A percentile compares a stretch with the other conserved stretches of the same genome.
phyloP scores from a whole-genome alignment of 1,284 basidiomycete species.

The Hemileia vastatrix region DNA sequence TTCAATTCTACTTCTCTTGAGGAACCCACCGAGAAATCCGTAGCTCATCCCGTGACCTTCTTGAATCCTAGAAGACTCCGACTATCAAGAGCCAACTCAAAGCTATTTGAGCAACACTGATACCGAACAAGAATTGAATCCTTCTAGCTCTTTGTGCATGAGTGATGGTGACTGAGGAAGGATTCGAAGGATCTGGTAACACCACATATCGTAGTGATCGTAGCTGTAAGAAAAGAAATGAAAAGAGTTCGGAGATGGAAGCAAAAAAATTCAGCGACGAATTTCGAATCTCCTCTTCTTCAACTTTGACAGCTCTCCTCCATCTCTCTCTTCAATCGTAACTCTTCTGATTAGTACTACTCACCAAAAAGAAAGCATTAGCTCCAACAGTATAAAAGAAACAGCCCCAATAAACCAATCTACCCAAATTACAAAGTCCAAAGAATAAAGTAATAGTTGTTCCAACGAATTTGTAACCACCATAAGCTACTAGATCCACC shows the following conservation, averaged over 20 bases:
- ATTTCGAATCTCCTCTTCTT: too few relatives aligned
- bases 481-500: conserved; percentile 58
- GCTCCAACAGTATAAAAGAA: conserved; percentile 79
- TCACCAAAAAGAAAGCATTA: conserved; percentile 85
- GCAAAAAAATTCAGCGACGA: too few relatives aligned
- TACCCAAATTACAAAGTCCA: too few relatives aligned
- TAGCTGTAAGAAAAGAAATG: conserved; percentile 58
- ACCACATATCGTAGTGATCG: conserved; percentile 84
- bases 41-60: too few relatives aligned
- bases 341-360: too few relatives aligned
- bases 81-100: conserved; percentile 60
- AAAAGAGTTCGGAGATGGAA: too few relatives aligned
- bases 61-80: too few relatives aligned
- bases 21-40: too few relatives aligned
- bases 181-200: conserved; percentile 58
- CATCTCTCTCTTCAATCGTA: too few relatives aligned
- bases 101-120: conserved; percentile 62
- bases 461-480: conserved; percentile 97
- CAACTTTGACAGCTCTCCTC: too few relatives aligned
- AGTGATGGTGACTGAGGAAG: conserved; percentile 62
- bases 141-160: conserved; percentile 70
- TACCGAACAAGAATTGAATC: conserved; percentile 70
- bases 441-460: too few relatives aligned
- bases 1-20: too few relatives aligned
- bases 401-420: conserved; percentile 58